Evolutionary conservation across 1,284 basidiomycete species (phyloP).

Genomic region (Rhodotorula sp.): DNA sequence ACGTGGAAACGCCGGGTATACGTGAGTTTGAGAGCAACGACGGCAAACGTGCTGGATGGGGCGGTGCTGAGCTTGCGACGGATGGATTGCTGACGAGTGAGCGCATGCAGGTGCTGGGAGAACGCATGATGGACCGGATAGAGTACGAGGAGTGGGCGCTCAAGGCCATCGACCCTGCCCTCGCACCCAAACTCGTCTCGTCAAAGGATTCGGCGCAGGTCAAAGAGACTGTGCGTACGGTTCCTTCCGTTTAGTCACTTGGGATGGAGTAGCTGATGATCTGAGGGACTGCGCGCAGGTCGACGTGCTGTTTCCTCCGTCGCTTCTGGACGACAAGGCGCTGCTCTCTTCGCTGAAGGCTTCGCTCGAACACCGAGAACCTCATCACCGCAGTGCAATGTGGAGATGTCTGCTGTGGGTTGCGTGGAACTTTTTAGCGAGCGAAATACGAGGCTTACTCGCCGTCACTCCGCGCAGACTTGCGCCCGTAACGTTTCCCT

Average conservation of each 20-base stretch:
- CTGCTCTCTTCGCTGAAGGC: conserved; percentile 26
- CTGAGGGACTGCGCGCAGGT: conserved; percentile 16
- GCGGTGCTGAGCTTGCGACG: neutral
- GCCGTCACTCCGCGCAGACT: neutral
- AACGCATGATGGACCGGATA: conserved; percentile 42
- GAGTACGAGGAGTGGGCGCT: conserved; percentile 45
- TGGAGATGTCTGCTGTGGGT: conserved; percentile 39
- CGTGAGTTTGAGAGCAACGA: conserved; percentile 15
- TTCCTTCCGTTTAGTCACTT: neutral
- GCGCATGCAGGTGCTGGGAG: conserved; percentile 35
- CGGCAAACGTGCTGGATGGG: neutral
- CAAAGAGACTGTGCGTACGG: neutral
- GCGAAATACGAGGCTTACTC: neutral
- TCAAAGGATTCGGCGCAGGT: neutral
- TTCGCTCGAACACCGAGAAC: conserved; percentile 40
- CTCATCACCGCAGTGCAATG: conserved; percentile 39
- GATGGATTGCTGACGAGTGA: too few relatives aligned
- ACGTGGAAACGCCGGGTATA: conserved; percentile 40
- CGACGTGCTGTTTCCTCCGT: conserved; percentile 38
- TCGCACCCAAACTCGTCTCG: conserved; percentile 32
- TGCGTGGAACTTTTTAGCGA: neutral
- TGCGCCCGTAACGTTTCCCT: conserved; percentile 46
- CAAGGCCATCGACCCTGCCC: conserved; percentile 42
- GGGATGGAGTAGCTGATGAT: neutral
- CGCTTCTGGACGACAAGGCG: conserved; percentile 18